These are phyloP conservation scores for Sporothrix curviconia DNA, from an alignment of 2,329 filamentous ascomycete genomes.

Conservation along the genomic window DNA sequence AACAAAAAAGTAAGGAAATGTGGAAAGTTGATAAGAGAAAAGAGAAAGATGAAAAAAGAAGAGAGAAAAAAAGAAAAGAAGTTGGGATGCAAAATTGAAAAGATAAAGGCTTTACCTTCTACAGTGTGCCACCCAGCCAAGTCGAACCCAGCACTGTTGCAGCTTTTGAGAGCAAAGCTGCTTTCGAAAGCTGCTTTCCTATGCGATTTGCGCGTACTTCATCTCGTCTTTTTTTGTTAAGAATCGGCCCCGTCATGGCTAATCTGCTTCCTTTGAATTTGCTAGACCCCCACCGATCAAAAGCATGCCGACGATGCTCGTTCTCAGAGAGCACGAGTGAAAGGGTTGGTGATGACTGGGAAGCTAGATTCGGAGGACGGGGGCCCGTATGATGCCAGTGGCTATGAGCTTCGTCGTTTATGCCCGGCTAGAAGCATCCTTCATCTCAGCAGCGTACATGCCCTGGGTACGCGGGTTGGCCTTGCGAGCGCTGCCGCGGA, in stretches of 20 bases:
- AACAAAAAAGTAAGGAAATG: background rate
- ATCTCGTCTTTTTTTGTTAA: background rate
- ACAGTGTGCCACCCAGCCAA: background rate
- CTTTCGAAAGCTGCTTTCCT: too few species aligned
- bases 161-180: conserved; percentile 9
- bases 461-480: conserved; percentile 24
- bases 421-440: conserved; percentile 24
- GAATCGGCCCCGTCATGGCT: too few species aligned
- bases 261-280: too few species aligned
- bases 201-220: background rate
- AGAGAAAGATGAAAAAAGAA: background rate
- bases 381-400: too few species aligned
- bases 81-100: background rate
- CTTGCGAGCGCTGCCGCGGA: conserved; percentile 35
- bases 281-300: too few species aligned
- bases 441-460: conserved; percentile 30
- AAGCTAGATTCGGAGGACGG: too few species aligned
- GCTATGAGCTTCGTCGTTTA: conserved; percentile 1
- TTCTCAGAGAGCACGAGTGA: too few species aligned
- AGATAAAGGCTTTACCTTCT: background rate
- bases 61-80: background rate
- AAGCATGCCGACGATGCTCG: too few species aligned
- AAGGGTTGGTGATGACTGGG: too few species aligned
- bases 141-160: conserved; percentile 18
- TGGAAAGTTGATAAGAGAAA: background rate